Base-by-base conservation (phyloP, 176 grass and related monocot species). In the Zoysia japonica region DNA sequence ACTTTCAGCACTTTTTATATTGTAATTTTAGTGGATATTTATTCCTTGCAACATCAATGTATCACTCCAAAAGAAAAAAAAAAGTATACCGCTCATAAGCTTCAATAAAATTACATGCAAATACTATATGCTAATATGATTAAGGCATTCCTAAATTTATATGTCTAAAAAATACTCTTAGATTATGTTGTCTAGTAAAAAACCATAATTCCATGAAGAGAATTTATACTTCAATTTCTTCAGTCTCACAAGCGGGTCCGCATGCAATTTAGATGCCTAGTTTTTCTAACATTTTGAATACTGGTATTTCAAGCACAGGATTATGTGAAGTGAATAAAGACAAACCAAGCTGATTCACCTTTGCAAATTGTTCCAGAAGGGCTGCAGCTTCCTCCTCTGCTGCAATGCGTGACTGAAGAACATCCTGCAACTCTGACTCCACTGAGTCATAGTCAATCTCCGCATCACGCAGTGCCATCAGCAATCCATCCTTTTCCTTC, bases 381-480 rank as follows among this genome's bases (percentile, higher is more conserved):
- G 72, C 45, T 71, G 80, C 79, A 80, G 75, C 86, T 91, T 99
- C 88, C 73, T 95, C 88, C 81, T 95, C 90, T 0, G 85, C 76
- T 0, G 81, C 50, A 61, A 99, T 86, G 50, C 77, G 90, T 11
- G 87, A 87, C 59, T 95, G 76, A 7, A 99, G 86, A 50, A 99
- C 74, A 48, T 79, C 81, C 86, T 95, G 88, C 90, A 99, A 70
- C 44, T 95, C 88, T 17, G 80, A 91, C 67, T 99, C 96, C 11
- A 92, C 86, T 0, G 68, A 89, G 68, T 91, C 92, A 64, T 89
- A 91, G n/a, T 86, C 80, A 3, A 87, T 67, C 85, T 95, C 90
- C 9, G 90, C 84, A 75, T 86, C 75, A 49, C 75, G 91, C 72
- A 93, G 82, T 11, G 61, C 84, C 5, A 61, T 65, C 78, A 91